Evolutionary conservation across 345 rosid species (phyloP).

Genomic region (Sisymbrium altissimum): DNA sequence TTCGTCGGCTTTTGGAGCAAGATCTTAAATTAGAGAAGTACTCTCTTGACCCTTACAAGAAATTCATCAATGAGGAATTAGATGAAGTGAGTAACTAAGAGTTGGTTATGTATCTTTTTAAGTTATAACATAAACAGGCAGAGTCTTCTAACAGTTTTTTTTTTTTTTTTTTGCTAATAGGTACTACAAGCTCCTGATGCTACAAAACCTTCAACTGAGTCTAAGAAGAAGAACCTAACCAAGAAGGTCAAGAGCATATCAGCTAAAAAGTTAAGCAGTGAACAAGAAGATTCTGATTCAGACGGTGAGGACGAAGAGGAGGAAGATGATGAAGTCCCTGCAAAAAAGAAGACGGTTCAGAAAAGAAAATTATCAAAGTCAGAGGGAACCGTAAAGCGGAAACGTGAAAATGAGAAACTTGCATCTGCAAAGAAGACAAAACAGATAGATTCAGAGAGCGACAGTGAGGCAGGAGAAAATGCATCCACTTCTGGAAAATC

Average conservation of each 20-base stretch:
- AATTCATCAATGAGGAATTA: conserved; percentile 54
- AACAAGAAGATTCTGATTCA: conserved; percentile 40
- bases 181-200: conserved; percentile 32
- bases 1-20: conserved; percentile 78
- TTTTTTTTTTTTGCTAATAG: background rate
- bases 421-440: conserved; percentile 51
- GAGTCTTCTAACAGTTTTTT: background rate
- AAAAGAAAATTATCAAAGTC: conserved; percentile 51
- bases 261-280: conserved; percentile 36
- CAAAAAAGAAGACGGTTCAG: conserved; percentile 40
- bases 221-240: conserved; percentile 42
- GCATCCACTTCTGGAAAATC: conserved; percentile 29
- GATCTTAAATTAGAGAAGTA: conserved; percentile 67
- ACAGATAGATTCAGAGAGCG: conserved; percentile 40
- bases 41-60: conserved; percentile 70
- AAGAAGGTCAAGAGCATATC: conserved; percentile 38
- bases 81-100: conserved; percentile 47
- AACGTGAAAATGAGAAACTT: conserved; percentile 49
- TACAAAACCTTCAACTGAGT: conserved; percentile 36
- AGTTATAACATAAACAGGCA: background rate
- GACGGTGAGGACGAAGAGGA: conserved; percentile 45
- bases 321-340: conserved; percentile 36
- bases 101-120: background rate
- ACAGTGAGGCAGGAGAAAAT: conserved; percentile 42
- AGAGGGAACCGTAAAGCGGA: conserved; percentile 56